Conservation (phyloP, 768 basidiomycete species). For the Tulasnella sp. region DNA sequence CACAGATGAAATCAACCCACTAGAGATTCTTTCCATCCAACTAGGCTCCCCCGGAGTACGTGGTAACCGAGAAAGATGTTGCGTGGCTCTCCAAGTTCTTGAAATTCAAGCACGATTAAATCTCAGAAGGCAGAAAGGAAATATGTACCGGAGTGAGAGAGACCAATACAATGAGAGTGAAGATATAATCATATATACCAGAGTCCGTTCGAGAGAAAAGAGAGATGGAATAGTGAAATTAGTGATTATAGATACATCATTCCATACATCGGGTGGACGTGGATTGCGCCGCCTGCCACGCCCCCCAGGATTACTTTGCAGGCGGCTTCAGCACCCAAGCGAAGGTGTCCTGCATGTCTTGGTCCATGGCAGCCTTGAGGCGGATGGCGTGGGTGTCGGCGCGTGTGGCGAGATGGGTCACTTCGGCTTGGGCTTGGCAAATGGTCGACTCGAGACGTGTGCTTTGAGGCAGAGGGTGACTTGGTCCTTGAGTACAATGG, state of each 20-base stretch:
- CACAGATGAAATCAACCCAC: background rate
- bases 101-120: background rate
- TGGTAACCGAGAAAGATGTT: background rate
- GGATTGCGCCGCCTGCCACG: background rate
- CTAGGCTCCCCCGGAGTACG: background rate
- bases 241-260: too few species aligned
- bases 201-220: too few species aligned
- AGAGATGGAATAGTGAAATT: too few species aligned
- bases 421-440: slow-evolving; percentile 56
- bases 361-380: slow-evolving; percentile 62
- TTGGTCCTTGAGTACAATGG: slow-evolving; percentile 25
- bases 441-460: slow-evolving; percentile 36
- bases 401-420: slow-evolving; percentile 45
- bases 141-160: background rate
- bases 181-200: background rate
- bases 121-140: background rate
- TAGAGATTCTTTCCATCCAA: background rate
- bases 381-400: slow-evolving; percentile 25
- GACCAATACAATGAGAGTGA: background rate
- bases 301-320: background rate
- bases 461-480: slow-evolving; percentile 21
- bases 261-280: too few species aligned
- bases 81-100: background rate
- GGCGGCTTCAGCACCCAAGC: slow-evolving; percentile 43
- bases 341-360: slow-evolving; percentile 51